Conservation (phyloP, 352 stramenopile species). For the Phytophthora cryptogea region DNA sequence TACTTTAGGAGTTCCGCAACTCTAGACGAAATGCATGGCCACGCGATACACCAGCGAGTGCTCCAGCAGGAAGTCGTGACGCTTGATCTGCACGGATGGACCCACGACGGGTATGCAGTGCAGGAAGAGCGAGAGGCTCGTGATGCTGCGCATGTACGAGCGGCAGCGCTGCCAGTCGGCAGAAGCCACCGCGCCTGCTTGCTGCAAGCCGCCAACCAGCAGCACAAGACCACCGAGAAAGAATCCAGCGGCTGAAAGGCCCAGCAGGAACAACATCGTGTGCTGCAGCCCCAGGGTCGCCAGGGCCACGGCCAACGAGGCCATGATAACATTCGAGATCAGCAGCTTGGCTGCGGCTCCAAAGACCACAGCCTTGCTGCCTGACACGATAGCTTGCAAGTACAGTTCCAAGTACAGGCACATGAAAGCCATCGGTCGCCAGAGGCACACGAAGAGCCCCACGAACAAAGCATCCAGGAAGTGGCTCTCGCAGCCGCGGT, state of each 20-base stretch:
- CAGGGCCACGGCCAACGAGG: constrained; percentile 42
- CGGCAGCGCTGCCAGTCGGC: constrained; percentile 79
- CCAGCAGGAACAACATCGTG: constrained; percentile 64
- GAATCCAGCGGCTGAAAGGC: constrained; percentile 45
- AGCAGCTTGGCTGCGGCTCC: constrained; percentile 71
- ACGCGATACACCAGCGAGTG: constrained; percentile 85
- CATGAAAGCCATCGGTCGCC: constrained; percentile 78
- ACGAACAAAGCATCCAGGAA: constrained; percentile 80
- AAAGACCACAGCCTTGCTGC: constrained; percentile 73
- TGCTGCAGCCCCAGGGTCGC: constrained; percentile 61
- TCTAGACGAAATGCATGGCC: constrained; percentile 77
- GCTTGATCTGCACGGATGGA: constrained; percentile 73
- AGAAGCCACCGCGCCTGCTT: constrained; percentile 53
- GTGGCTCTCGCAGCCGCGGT: constrained; percentile 66
- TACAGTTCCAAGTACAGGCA: constrained; percentile 86
- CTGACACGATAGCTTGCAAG: constrained; percentile 65
- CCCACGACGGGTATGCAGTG: constrained; percentile 70
- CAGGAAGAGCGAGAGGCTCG: constrained; percentile 84
- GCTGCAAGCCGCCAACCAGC: constrained; percentile 61
- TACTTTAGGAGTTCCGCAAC: constrained; percentile 8
- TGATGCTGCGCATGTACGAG: constrained; percentile 79
- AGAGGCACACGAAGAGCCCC: constrained; percentile 71
- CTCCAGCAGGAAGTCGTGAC: constrained; percentile 75
- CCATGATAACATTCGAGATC: constrained; percentile 65
- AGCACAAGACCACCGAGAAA: constrained; percentile 68